Evolutionary conservation across 169 alveolate genomes (phyloP), one percentile per base, ranked within the genome.

Genomic region (Amoebophrya sp.): DNA sequence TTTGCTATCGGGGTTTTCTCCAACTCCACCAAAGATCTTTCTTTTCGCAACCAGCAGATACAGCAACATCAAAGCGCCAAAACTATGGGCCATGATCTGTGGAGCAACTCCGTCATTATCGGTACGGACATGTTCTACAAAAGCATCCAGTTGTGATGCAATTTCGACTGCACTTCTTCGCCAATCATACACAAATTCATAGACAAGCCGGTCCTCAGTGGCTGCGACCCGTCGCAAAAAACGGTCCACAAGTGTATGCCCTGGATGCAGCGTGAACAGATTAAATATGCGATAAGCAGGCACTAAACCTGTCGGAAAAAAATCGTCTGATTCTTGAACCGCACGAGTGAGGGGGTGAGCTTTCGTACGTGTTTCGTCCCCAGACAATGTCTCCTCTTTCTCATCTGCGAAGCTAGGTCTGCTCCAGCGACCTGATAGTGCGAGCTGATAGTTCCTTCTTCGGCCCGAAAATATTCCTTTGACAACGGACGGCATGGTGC

Each of bases 101-200:
- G 83, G 83, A 1, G 10, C n/a, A 18, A 26, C n/a, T 6, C 36
- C 83, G 10, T 6, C 83, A 36, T 65, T 1, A 29, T 65, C 83
- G 1, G 39, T 29, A 1, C 38, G 3, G 3, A 65, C 83, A 6
- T 26, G 36, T 1, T 65, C 83, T 0, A 65, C 33, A 36, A 65
- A 65, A 0, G 39, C 2, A 26, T 18, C 33, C 38, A 65, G 83
- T 36, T 65, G 83, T 10, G 18, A 29, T 36, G 83, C 83, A 36
- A 65, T 65, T 18, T 65, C 83, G 39, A 65, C 33, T 26, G 83
- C 83, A 36, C 38, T 29, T 6, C 83, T 29, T 6, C 83, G 83
- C 83, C 83, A 65, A 36, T 65, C 83, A 36, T 65, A 65, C 83
- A 65, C 12, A 65, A 65, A 65, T 36, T 65, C 83, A 36, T 65